Evolutionary conservation across 352 stramenopile genomes (phyloP).

Genomic region (Globisporangium megalacanthum): DNA sequence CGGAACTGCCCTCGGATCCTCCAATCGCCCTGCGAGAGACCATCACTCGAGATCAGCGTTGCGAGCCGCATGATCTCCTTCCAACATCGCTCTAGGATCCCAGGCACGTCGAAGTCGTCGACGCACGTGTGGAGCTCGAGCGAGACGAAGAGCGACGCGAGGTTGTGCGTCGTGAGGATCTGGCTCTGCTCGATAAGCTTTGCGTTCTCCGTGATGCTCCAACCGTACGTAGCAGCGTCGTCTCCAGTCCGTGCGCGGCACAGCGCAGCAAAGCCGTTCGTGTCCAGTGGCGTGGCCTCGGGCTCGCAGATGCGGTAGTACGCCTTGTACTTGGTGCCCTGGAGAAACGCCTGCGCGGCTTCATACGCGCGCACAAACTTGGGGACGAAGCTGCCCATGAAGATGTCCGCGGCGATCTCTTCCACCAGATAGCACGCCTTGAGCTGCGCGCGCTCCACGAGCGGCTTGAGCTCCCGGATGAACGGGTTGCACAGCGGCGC

Average conservation of each 20-base stretch:
- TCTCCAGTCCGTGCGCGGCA: background rate
- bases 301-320: conserved; percentile 12
- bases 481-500: conserved; percentile 10
- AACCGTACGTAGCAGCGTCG: background rate
- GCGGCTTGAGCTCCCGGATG: conserved; percentile 6
- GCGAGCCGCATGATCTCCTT: background rate
- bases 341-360: conserved; percentile 4
- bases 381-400: conserved; percentile 12
- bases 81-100: conserved; percentile 7
- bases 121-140: conserved; percentile 5
- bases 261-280: background rate
- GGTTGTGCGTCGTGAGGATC: conserved; percentile 21
- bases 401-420: conserved; percentile 20
- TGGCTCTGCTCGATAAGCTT: conserved; percentile 18
- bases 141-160: conserved; percentile 13
- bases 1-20: conserved; percentile 1
- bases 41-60: background rate
- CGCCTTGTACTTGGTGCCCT: conserved; percentile 12
- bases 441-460: conserved; percentile 1
- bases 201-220: conserved; percentile 8
- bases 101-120: conserved; percentile 6
- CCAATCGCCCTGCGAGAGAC: background rate
- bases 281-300: background rate
- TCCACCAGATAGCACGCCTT: conserved; percentile 9
- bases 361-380: conserved; percentile 12